Evolutionary conservation across 2,329 filamentous ascomycete genomes (phyloP).

Genomic region (Stemphylium lycopersici): DNA sequence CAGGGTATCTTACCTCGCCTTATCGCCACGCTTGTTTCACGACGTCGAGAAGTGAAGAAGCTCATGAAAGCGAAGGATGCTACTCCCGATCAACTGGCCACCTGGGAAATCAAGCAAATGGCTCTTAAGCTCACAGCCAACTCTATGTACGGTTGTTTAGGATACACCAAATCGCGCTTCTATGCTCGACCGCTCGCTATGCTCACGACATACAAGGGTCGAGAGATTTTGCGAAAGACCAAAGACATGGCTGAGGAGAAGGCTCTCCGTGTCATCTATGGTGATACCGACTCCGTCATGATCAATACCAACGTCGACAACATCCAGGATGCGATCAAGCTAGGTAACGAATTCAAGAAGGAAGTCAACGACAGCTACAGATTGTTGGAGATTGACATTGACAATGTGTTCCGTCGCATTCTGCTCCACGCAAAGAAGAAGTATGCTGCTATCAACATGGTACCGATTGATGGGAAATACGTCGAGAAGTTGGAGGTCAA

Average conservation of each 20-base stretch:
- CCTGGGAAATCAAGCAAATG: constrained; percentile 98
- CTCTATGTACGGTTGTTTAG: constrained; percentile 99
- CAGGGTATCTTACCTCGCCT: constrained; percentile 88
- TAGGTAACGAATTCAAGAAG: constrained; percentile 93
- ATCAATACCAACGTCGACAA: constrained; percentile 98
- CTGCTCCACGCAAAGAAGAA: constrained; percentile 98
- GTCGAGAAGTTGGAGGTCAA: constrained; percentile 97
- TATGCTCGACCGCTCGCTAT: constrained; percentile 94
- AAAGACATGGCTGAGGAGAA: constrained; percentile 94
- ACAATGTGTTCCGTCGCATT: constrained; percentile 93
- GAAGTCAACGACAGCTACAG: constrained; percentile 93
- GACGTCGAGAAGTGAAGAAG: constrained; percentile 89
- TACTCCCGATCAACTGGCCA: constrained; percentile 82
- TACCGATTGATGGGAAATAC: constrained; percentile 86
- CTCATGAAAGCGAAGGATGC: constrained; percentile 95
- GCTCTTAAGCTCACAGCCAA: constrained; percentile 97
- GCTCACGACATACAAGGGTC: constrained; percentile 94
- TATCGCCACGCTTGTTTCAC: constrained; percentile 87
- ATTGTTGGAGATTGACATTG: constrained; percentile 95
- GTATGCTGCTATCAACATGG: constrained; percentile 94
- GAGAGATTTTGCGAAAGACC: constrained; percentile 94
- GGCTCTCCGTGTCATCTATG: constrained; percentile 93
- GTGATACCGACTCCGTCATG: constrained; percentile 99
- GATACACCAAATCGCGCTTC: constrained; percentile 95
- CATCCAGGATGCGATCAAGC: constrained; percentile 85